Evolutionary conservation across 177 flowering plant genomes (phyloP).

Genomic region (Vitis hybrid): DNA sequence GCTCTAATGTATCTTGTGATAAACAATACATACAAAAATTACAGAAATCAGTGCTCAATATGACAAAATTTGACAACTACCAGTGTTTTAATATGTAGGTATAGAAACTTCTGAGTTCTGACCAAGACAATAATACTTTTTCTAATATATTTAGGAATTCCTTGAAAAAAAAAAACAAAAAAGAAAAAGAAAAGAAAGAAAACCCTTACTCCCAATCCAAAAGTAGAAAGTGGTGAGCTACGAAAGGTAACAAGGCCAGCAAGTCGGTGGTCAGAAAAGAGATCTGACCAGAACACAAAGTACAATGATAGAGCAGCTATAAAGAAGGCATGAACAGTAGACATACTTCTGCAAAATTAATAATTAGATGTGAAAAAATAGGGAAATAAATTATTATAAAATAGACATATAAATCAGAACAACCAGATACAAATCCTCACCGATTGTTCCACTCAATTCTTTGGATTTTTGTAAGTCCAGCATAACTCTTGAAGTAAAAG

Average conservation of each 20-base stretch:
- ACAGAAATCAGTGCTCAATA: too few relatives aligned
- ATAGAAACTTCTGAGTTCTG: too few relatives aligned
- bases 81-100: too few relatives aligned
- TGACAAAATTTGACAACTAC: too few relatives aligned
- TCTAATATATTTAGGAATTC: too few relatives aligned
- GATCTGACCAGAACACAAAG: conserved; percentile 88
- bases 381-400: neutral
- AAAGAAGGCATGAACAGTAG: conserved; percentile 88
- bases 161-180: too few relatives aligned
- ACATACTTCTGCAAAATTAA: conserved; percentile 65
- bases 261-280: conserved; percentile 56
- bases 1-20: too few relatives aligned
- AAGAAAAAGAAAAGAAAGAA: neutral
- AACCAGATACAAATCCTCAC: conserved; percentile 33
- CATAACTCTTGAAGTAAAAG: conserved; percentile 60
- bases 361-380: neutral
- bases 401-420: conserved; percentile 5
- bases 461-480: conserved; percentile 68
- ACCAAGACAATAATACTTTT: too few relatives aligned
- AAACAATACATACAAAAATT: too few relatives aligned
- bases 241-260: conserved; percentile 57
- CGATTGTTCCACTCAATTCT: conserved; percentile 89
- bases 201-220: conserved; percentile 74
- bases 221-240: conserved; percentile 73
- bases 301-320: conserved; percentile 71